Evolutionary conservation across 345 rosid genomes (phyloP).

Genomic region (Durio zibethinus): DNA sequence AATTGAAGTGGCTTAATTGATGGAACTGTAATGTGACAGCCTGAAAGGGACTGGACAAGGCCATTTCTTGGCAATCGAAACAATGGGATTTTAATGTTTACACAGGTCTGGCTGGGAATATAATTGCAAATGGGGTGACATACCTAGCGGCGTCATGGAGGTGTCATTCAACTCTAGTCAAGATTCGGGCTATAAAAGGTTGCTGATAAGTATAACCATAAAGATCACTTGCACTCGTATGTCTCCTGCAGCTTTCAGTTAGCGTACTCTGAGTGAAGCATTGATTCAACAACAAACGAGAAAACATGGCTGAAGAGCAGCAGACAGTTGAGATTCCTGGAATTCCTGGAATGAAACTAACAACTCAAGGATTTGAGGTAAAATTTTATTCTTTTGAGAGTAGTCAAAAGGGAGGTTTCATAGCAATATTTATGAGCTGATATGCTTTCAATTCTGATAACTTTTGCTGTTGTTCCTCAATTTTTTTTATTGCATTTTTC

Average conservation of each 20-base stretch:
- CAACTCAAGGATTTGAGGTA: constrained; percentile 21
- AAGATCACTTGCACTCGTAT: neutral
- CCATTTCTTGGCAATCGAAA: neutral
- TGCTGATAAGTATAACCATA: neutral
- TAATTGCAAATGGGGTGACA: neutral
- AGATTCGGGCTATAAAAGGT: neutral
- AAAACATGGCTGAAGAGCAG: constrained; percentile 12
- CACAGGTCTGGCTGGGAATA: neutral
- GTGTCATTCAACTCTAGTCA: no score
- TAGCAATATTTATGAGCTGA: neutral
- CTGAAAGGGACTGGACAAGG: no score
- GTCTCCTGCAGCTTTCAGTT: neutral
- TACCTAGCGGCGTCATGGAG: neutral
- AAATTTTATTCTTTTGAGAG: neutral
- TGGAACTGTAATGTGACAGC: neutral
- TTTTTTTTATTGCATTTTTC: neutral
- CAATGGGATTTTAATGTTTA: no score
- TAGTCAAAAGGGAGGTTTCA: no score
- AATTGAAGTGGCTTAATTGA: no score
- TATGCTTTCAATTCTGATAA: neutral
- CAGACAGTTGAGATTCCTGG: constrained; percentile 4
- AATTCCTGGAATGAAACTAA: constrained; percentile 19
- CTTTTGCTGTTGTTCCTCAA: neutral
- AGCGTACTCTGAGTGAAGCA: neutral
- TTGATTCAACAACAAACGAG: neutral